A percentile compares a stretch with the other conserved stretches of the same genome.
Evolutionary conservation across 441 rosid genomes (phyloP).

Genomic region (Pelargonium cotyledonis): DNA sequence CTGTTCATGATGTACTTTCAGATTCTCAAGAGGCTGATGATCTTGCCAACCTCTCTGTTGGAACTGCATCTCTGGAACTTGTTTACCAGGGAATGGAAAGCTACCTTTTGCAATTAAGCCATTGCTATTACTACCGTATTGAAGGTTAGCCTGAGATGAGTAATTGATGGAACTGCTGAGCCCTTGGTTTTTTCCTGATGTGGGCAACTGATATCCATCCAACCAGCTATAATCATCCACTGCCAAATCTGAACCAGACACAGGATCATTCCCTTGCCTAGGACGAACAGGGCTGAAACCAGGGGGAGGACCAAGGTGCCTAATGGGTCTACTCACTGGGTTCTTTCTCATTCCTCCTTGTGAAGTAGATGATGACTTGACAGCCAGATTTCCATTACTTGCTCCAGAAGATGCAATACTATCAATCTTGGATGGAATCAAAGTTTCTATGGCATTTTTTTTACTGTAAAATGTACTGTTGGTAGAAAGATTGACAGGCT

Average conservation of each 20-base stretch:
- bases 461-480: conserved; percentile 36
- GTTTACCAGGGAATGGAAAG: conserved; percentile 88
- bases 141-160: conserved; percentile 42
- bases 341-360: conserved; percentile 40
- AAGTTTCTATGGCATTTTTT: conserved; percentile 36
- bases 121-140: conserved; percentile 36
- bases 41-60: conserved; percentile 51
- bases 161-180: conserved; percentile 35
- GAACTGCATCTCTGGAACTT: conserved; percentile 41
- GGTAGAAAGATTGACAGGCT: conserved; percentile 34
- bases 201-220: conserved; percentile 77
- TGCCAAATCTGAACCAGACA: conserved; percentile 35
- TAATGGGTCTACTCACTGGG: conserved; percentile 66
- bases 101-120: conserved; percentile 45
- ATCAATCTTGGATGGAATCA: conserved; percentile 41
- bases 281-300: conserved; percentile 69
- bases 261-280: conserved; percentile 41
- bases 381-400: conserved; percentile 35
- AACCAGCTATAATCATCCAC: conserved; percentile 95
- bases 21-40: conserved; percentile 38
- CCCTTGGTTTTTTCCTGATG: conserved; percentile 37
- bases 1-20: conserved; percentile 41
- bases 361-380: conserved; percentile 34
- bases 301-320: conserved; percentile 94
- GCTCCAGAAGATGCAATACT: conserved; percentile 40